A percentile compares a stretch with the other conserved stretches of the same genome.
These are phyloP conservation scores for Ogataea haglerorum DNA, from an alignment of 805 yeast species.

Conservation along the genomic window DNA sequence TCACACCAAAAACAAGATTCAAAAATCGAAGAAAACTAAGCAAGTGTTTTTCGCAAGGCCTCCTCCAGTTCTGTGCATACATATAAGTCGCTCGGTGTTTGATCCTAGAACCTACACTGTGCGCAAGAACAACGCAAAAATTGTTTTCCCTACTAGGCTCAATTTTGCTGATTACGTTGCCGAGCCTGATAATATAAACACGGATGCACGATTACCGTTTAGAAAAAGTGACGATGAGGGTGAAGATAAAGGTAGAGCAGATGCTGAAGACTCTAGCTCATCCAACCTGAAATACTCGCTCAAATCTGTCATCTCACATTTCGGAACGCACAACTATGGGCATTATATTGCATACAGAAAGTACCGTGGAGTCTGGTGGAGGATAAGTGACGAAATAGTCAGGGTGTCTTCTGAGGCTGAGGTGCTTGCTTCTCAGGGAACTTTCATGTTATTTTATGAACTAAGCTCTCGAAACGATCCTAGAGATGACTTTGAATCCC, in stretches of 20 bases:
- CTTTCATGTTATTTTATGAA: slow-evolving; percentile 91
- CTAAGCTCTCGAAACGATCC: slow-evolving; percentile 29
- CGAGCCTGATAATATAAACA: slow-evolving; percentile 63
- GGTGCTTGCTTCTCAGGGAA: slow-evolving; percentile 79
- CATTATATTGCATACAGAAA: slow-evolving; percentile 89
- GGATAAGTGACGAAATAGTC: slow-evolving; percentile 87
- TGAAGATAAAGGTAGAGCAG: slow-evolving; percentile 19
- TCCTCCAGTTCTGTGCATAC: slow-evolving; percentile 79
- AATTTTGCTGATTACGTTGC: slow-evolving; percentile 70
- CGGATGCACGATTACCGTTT: slow-evolving; percentile 78
- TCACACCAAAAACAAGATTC: slow-evolving; percentile 70
- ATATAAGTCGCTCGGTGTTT: slow-evolving; percentile 89
- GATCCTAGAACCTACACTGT: slow-evolving; percentile 83
- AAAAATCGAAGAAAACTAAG: slow-evolving; percentile 77
- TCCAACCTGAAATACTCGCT: slow-evolving; percentile 61
- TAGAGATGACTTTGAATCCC: slow-evolving; percentile 13
- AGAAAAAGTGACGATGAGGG: slow-evolving; percentile 50
- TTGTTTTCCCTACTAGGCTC: slow-evolving; percentile 68
- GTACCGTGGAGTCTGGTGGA: slow-evolving; percentile 88
- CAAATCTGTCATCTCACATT: slow-evolving; percentile 86
- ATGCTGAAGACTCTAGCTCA: slow-evolving; percentile 5
- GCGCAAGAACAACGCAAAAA: slow-evolving; percentile 78
- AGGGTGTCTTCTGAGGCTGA: slow-evolving; percentile 76
- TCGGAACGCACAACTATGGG: slow-evolving; percentile 96
- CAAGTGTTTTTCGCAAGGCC: slow-evolving; percentile 78